Conservation (phyloP, 345 rosid species). For the Eucalyptus curtisii region DNA sequence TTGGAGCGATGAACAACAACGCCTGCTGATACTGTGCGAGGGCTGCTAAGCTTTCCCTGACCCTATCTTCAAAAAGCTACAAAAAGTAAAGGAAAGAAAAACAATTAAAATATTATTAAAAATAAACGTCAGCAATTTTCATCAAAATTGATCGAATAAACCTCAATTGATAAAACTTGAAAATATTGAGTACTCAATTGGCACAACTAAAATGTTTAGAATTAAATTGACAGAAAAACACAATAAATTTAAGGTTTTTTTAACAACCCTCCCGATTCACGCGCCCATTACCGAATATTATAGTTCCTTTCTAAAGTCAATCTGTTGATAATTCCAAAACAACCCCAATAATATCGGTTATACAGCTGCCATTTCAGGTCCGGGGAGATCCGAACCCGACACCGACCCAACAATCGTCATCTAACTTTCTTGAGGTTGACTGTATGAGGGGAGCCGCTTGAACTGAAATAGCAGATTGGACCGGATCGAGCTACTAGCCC, state of each 20-base stretch:
- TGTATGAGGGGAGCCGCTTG: background rate
- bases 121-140: accelerated
- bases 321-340: background rate
- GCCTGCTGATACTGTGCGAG: accelerated
- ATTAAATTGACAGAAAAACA: no score
- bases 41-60: accelerated
- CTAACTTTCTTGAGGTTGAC: background rate
- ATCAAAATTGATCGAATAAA: no score
- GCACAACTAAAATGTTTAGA: accelerated
- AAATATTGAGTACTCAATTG: accelerated
- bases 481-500: background rate
- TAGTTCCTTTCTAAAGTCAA: background rate
- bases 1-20: accelerated
- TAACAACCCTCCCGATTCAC: accelerated
- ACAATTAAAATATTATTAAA: no score
- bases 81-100: no score
- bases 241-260: accelerated
- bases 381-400: background rate
- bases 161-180: no score
- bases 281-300: background rate
- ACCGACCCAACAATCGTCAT: background rate
- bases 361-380: background rate
- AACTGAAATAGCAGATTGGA: background rate
- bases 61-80: no score
- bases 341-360: background rate